Conservation (phyloP, 169 alveolate species). For the Miamiensis avidus region DNA sequence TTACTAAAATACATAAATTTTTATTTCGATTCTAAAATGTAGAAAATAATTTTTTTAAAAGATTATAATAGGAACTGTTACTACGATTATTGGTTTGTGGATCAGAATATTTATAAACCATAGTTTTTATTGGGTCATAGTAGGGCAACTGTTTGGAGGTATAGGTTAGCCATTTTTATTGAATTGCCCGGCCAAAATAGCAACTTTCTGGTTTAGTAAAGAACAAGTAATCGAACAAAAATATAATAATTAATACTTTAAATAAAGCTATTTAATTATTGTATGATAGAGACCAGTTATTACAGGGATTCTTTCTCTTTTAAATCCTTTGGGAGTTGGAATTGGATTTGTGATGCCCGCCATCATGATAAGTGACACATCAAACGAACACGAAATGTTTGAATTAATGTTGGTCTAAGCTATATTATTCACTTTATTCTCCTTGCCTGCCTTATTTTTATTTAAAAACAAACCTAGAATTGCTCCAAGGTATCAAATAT, state of each 20-base stretch:
- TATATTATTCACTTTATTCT: background rate
- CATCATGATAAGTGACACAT: background rate
- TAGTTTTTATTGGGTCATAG: slow-evolving; percentile 18
- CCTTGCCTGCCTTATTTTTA: background rate
- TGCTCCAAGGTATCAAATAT: slow-evolving; percentile 11
- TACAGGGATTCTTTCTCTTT: slow-evolving; percentile 12
- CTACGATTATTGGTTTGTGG: slow-evolving; percentile 18
- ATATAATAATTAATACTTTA: background rate
- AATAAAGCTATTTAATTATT: no score
- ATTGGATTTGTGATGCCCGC: slow-evolving; percentile 16
- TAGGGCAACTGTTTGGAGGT: slow-evolving; percentile 23
- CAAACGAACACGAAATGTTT: background rate
- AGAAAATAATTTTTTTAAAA: background rate
- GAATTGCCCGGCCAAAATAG: slow-evolving; percentile 24
- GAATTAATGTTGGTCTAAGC: slow-evolving; percentile 19
- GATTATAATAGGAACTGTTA: slow-evolving; percentile 3
- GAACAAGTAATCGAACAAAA: slow-evolving; percentile 4
- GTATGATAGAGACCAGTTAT: slow-evolving; percentile 24
- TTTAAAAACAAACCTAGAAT: slow-evolving; percentile 16
- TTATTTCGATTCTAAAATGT: background rate
- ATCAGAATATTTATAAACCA: slow-evolving; percentile 6
- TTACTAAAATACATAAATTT: no score
- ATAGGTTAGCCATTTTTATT: slow-evolving; percentile 15
- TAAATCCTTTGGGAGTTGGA: slow-evolving; percentile 19
- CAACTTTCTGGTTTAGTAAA: slow-evolving; percentile 16